A percentile compares a stretch with the other conserved stretches of the same genome.
phyloP scores from a whole-genome alignment of 495 filamentous ascomycete species.

The Glonium stellatum region DNA sequence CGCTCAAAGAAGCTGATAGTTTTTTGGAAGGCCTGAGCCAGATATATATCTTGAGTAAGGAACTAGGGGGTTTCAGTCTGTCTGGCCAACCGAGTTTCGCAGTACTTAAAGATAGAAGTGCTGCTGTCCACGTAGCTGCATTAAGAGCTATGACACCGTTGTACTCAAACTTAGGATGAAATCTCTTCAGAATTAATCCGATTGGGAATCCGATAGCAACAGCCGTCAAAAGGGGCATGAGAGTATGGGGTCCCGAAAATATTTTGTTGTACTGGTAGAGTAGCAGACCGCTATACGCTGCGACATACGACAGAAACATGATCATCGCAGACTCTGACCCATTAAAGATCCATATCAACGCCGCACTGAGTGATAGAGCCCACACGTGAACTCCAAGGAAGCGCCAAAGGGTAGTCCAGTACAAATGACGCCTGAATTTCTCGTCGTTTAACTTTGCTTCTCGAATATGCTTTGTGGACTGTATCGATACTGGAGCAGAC shows the following conservation, averaged over 20 bases:
- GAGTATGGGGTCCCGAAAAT: conserved; percentile 49
- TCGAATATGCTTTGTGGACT: conserved; percentile 32
- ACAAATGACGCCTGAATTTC: conserved; percentile 45
- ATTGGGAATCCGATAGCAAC: conserved; percentile 43
- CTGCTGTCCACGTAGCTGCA: conserved; percentile 48
- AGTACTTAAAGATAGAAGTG: conserved; percentile 43
- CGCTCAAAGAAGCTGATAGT: too few relatives aligned
- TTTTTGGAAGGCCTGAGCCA: conserved; percentile 1
- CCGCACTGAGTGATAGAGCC: conserved; percentile 46
- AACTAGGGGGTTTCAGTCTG: conserved; percentile 15
- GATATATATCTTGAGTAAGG: neutral
- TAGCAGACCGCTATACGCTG: conserved; percentile 51
- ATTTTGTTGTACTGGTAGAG: conserved; percentile 59
- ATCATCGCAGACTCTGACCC: conserved; percentile 37
- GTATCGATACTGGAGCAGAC: conserved; percentile 40
- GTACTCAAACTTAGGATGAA: conserved; percentile 36
- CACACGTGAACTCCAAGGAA: conserved; percentile 53
- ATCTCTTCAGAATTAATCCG: conserved; percentile 32
- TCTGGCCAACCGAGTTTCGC: conserved; percentile 32
- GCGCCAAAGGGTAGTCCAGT: conserved; percentile 47
- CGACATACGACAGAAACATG: conserved; percentile 48
- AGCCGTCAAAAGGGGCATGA: conserved; percentile 46
- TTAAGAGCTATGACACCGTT: conserved; percentile 48
- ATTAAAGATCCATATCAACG: conserved; percentile 51
- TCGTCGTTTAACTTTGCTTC: conserved; percentile 43